Evolutionary conservation across 495 filamentous ascomycete species (phyloP).

Genomic region (Pyrenula massariospora): DNA sequence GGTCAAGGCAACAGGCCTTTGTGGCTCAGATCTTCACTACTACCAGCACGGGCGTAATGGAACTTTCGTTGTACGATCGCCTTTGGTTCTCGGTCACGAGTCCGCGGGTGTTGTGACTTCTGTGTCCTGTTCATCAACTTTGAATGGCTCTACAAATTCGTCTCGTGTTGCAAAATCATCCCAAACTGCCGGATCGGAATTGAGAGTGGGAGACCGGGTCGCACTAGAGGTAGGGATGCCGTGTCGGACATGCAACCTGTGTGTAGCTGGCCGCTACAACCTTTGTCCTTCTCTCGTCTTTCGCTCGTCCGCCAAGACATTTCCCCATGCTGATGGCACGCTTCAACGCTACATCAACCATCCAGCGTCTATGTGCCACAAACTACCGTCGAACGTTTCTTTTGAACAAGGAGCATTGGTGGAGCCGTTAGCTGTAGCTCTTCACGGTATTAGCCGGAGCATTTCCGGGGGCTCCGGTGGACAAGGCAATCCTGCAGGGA

Average conservation of each 20-base stretch:
- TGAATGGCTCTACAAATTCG: constrained; percentile 35
- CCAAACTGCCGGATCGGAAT: not conserved
- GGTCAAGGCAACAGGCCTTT: constrained; percentile 65
- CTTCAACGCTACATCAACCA: constrained; percentile 71
- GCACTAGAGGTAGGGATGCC: constrained; percentile 75
- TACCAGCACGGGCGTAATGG: constrained; percentile 78
- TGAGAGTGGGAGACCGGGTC: constrained; percentile 54
- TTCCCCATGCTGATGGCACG: constrained; percentile 73
- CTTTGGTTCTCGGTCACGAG: constrained; percentile 70
- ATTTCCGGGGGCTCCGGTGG: constrained; percentile 15
- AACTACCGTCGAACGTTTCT: constrained; percentile 50
- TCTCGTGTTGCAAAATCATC: not conserved
- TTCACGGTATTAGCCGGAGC: constrained; percentile 57
- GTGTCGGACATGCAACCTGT: constrained; percentile 58
- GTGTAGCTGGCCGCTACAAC: constrained; percentile 63
- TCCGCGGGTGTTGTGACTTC: constrained; percentile 59
- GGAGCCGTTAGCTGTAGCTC: constrained; percentile 69
- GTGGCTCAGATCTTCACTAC: constrained; percentile 77
- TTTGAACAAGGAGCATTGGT: constrained; percentile 61
- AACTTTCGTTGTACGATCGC: constrained; percentile 61
- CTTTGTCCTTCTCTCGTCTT: constrained; percentile 75
- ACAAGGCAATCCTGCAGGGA: constrained; percentile 12
- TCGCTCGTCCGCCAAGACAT: constrained; percentile 63
- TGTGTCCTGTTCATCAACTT: constrained; percentile 50
- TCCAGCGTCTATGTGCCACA: constrained; percentile 42